A percentile compares a stretch with the other conserved stretches of the same genome.
Evolutionary conservation across 257 asterid genomes (phyloP).

Genomic region (Primulina eburnea): DNA sequence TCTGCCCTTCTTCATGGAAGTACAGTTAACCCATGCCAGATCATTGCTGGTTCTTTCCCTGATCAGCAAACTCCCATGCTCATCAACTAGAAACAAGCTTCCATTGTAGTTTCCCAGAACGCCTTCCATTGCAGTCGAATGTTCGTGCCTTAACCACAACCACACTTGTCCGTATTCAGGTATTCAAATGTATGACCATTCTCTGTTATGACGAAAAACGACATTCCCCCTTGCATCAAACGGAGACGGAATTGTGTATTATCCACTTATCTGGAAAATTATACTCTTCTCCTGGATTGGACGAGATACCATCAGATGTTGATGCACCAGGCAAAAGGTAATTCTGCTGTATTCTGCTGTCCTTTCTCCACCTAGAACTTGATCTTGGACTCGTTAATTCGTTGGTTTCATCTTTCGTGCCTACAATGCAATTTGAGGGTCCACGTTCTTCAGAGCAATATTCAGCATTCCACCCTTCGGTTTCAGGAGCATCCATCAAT

Average conservation of each 20-base stretch:
- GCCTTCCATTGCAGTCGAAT: conserved; percentile 50
- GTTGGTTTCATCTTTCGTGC: conserved; percentile 56
- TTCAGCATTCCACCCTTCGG: conserved; percentile 93
- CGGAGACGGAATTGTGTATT: conserved; percentile 50
- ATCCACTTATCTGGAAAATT: conserved; percentile 22
- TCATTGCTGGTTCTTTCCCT: conserved; percentile 63
- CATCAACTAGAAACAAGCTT: conserved; percentile 71
- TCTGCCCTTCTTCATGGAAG: conserved; percentile 69
- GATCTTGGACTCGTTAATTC: conserved; percentile 33
- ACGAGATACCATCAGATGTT: conserved; percentile 28
- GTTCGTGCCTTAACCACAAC: conserved; percentile 82
- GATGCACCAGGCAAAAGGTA: conserved; percentile 43
- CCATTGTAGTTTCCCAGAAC: conserved; percentile 76
- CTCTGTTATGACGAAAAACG: conserved; percentile 63
- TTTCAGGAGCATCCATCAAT: conserved; percentile 72
- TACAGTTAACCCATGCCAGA: conserved; percentile 74
- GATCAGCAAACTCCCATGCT: conserved; percentile 59
- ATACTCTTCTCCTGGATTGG: conserved; percentile 29
- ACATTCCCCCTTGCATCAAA: conserved; percentile 59
- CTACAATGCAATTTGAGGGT: conserved; percentile 68
- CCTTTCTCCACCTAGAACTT: conserved; percentile 54
- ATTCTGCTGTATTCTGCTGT: conserved; percentile 40
- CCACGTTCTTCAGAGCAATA: conserved; percentile 79
- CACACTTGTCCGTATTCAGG: conserved; percentile 54
- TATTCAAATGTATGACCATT: conserved; percentile 56